Evolutionary conservation across 208 protist species (phyloP), one percentile per base, ranked within the genome.

Genomic region (Trypanosoma grayi): DNA sequence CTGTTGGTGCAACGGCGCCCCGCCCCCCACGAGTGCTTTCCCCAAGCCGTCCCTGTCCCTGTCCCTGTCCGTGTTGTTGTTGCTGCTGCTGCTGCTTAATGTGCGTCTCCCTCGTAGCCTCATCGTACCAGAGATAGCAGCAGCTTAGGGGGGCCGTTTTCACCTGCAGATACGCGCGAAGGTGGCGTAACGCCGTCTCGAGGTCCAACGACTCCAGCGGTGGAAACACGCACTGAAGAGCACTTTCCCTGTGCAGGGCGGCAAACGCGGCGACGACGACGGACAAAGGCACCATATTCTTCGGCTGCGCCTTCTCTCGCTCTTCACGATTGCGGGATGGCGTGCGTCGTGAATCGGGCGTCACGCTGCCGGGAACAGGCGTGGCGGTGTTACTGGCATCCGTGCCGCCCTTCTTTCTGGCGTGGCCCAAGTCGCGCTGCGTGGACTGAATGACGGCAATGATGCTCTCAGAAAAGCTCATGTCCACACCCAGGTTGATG

Each of bases 121-220:
- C 83, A n/a, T 50, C 46, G 69, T 93, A 90, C 72, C 87, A 93
- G 22, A 89, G 56, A 60, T 93, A 90, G 8, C 71, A 79, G 69
- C 74, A 88, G 67, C 73, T 85, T 0, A 74, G 57, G 11, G 79
- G 70, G 1, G 81, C 70, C 20, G 79, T 84, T 30, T 76, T 66
- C 27, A 55, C 36, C 61, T 93, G 87, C 46, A 93, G 65, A 69
- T 81, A 81, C 10, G 60, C 20, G 34, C 70, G 77, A 40, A 90
- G 39, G 44, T 87, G 71, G 51, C 70, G 68, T 40, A 85, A 27
- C 10, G 70, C 83, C 2, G 70, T 60, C 63, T 93, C 87, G 63
- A 81, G 78, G 46, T 88, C 81, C 27, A 90, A 66, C 22, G 66
- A 70, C 46, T 81, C 72, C 16, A 52, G 28, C 4, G 77, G 65